Base-by-base conservation (phyloP, 2,329 filamentous ascomycete species). In the Beauveria brongniartii region DNA sequence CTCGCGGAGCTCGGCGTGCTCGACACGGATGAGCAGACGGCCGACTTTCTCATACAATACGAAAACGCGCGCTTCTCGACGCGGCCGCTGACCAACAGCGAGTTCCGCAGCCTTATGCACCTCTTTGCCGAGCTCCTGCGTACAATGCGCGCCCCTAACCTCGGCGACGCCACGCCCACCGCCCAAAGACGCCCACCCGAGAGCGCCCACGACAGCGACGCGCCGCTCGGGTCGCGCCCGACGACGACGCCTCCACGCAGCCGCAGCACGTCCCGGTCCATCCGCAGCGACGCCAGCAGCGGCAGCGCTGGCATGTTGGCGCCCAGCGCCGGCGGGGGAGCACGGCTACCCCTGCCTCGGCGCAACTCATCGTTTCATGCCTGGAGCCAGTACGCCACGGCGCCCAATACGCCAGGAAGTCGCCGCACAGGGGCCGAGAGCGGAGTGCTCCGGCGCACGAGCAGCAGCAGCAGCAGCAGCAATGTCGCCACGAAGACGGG, bases 31-130 rank as follows among this genome's bases (percentile, higher is more conserved):
- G 62, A 77, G 2, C 57, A 22, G 48, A 71, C 72, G 66, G 80
- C 65, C 71, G 84, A 72, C 64, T 99, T 97, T 69, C 75, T 97
- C 22, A 74, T 80, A 1, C 77, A 84, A 22, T 99, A 97, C 74
- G 94, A 97, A 75, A 79, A 83, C 61, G 91, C 92, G 3, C 87
- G 93, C 46, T 99, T 96, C 75, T 92, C 90, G 2, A 83, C 82
- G 0, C 77, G 79, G 5, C 82, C 88, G 1, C 77, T 96, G 4
- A 82, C 84, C 3, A 88, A 92, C 66, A 69, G 74, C 0, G 82
- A 88, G 56, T 97, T 99, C 70, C 82, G 89, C 43, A 76, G 81
- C 24, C 77, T 97, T 34, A 97, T 97, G 91, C 82, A 86, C 61
- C 79, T 90, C 28, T 97, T 97, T 72, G 89, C 92, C 2, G 85